These are phyloP conservation scores for Fallopia convolvulus DNA, from an alignment of 148 eudicot species.

Conservation along the genomic window DNA sequence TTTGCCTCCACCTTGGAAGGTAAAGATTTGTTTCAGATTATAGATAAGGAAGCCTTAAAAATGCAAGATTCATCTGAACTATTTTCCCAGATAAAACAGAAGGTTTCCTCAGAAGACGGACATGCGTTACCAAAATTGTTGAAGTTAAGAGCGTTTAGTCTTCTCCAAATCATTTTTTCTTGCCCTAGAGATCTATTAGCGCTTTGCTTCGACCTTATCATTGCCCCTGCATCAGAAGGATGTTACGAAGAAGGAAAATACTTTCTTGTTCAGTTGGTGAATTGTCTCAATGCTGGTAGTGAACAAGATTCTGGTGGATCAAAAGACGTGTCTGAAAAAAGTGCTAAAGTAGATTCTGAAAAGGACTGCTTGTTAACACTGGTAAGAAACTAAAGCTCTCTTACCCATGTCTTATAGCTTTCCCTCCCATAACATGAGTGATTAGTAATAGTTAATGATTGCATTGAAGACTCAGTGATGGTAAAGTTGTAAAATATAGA, in stretches of 20 bases:
- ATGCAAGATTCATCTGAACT: slow-evolving; percentile 41
- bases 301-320: slow-evolving; percentile 15
- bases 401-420: not conserved
- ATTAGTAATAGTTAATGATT: not conserved
- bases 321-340: slow-evolving; percentile 18
- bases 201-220: slow-evolving; percentile 72
- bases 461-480: not conserved
- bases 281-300: slow-evolving; percentile 27
- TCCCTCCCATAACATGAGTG: not conserved
- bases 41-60: slow-evolving; percentile 46
- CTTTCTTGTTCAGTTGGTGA: slow-evolving; percentile 57
- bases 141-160: slow-evolving; percentile 56
- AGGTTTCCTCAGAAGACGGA: slow-evolving; percentile 40
- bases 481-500: not conserved
- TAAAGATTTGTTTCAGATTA: slow-evolving; percentile 62
- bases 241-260: slow-evolving; percentile 43
- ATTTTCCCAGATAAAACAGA: slow-evolving; percentile 41
- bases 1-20: slow-evolving; percentile 65
- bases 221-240: slow-evolving; percentile 41
- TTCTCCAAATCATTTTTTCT: slow-evolving; percentile 64
- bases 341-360: slow-evolving; percentile 17
- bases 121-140: slow-evolving; percentile 41
- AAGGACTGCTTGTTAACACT: slow-evolving; percentile 61
- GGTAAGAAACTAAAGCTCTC: slow-evolving; percentile 39
- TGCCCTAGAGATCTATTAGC: slow-evolving; percentile 67